Evolutionary conservation across 441 rosid species (phyloP), one percentile per base, ranked within the genome.

Genomic region (Biscutella laevigata): DNA sequence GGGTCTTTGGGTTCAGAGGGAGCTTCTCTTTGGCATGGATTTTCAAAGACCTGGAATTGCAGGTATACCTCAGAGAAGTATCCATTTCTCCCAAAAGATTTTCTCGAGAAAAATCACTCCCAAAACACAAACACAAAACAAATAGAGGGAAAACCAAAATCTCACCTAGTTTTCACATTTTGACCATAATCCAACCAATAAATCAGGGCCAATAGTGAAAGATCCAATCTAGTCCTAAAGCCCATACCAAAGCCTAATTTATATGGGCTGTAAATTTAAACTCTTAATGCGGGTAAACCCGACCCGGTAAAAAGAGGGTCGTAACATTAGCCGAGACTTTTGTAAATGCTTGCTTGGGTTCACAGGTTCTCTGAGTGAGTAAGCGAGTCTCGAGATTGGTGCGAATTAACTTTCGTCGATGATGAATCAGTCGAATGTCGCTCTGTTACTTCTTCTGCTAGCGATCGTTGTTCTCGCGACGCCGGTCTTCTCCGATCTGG

Each of bases 11-110:
- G 70, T 75, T 83, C 53, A 86, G 66, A 7, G 70, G 59, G 32
- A 88, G 38, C 66, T 74, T 84, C 85, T 92, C 79, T 72, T 92
- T 92, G 44, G 95, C 96, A 67, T 92, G 94, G 71, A 92, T 78
- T 66, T 71, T 78, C 54, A 88, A 56, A 61, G 83, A 70, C 70
- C 61, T 92, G 41, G 88, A 77, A 52, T 79, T 86, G 26, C 73
- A 68, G 17, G 76, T 66, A 63, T 72, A 82, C 54, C 96, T 80
- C 48, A 92, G 73, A 36, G 95, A 92, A 2, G 95, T 84, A 72
- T 88, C 92, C 99, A 88, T 91, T 59, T 29, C 37, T 24, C 7
- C 15, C 17, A 33, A 9, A 6, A 6, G 16, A 8, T 19, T 45
- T 32, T 64, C 59, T 42, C 40, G 63, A 64, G 63, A n/a, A 64